These are phyloP conservation scores for Verticillium klebahnii DNA, from an alignment of 2,329 filamentous ascomycete genomes.

Conservation along the genomic window DNA sequence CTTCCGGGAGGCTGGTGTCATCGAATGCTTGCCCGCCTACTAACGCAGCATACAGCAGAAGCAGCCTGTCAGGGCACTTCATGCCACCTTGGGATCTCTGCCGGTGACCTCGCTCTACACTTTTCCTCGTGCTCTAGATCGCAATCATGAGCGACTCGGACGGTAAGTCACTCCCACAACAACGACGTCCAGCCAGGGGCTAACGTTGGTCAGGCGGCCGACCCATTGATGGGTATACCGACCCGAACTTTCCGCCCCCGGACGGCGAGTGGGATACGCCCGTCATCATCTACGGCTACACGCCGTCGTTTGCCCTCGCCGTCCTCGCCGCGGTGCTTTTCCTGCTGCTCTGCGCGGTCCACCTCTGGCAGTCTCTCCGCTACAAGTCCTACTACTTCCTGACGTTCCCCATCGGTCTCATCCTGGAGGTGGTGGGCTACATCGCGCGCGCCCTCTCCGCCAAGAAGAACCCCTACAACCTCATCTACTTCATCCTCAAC, in stretches of 20 bases:
- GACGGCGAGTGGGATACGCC: slow-evolving; percentile 37
- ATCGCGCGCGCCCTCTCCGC: slow-evolving; percentile 42
- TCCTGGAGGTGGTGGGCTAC: slow-evolving; percentile 47
- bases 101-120: neutral
- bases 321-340: slow-evolving; percentile 39
- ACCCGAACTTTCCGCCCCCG: slow-evolving; percentile 48
- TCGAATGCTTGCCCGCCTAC: neutral
- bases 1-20: neutral
- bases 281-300: slow-evolving; percentile 48
- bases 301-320: slow-evolving; percentile 38
- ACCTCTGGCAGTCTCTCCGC: slow-evolving; percentile 29
- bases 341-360: slow-evolving; percentile 30
- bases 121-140: rapidly evolving
- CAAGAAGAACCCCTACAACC: slow-evolving; percentile 45
- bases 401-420: slow-evolving; percentile 36
- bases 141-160: slow-evolving; percentile 6
- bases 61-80: neutral
- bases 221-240: slow-evolving; percentile 33
- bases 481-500: slow-evolving; percentile 52
- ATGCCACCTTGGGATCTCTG: neutral
- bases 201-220: slow-evolving; percentile 3
- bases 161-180: slow-evolving; percentile 5
- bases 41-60: neutral
- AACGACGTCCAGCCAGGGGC: slow-evolving; percentile 1
- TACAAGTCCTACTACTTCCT: slow-evolving; percentile 41